Conservation (phyloP, 768 basidiomycete species). For the Tricholoma matsutake region DNA sequence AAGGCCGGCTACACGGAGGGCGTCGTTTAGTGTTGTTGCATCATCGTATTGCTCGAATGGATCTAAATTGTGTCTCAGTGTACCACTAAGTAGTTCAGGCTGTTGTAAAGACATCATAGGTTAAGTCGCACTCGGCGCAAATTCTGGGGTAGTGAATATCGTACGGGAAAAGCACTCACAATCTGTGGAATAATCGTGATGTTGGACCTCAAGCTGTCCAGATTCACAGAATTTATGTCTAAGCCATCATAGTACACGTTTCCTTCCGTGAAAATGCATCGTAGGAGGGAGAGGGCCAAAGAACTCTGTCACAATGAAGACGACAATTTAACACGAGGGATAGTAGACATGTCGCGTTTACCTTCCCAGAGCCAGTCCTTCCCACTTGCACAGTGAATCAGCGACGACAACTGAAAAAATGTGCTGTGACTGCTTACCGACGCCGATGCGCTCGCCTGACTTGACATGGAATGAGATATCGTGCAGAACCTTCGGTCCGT, state of each 20-base stretch:
- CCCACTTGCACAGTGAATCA: no score
- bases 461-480: constrained; percentile 48
- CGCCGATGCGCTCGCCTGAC: constrained; percentile 55
- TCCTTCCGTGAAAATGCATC: constrained; percentile 57
- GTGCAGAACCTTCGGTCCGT: constrained; percentile 50
- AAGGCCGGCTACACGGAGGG: constrained; percentile 39
- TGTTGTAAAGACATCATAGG: no score
- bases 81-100: constrained; percentile 56
- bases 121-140: no score
- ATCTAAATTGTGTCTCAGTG: constrained; percentile 64
- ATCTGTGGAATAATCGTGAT: constrained; percentile 60
- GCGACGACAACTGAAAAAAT: no score
- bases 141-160: no score
- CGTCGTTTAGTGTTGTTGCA: constrained; percentile 33
- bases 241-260: constrained; percentile 54
- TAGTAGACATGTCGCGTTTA: constrained; percentile 12
- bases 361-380: constrained; percentile 47
- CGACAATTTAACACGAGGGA: no score
- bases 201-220: constrained; percentile 51
- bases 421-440: constrained; percentile 32
- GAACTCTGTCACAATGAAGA: constrained; percentile 46
- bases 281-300: constrained; percentile 50
- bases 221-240: constrained; percentile 44
- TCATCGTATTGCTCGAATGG: constrained; percentile 62
- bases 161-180: no score